Evolutionary conservation across 306 rosid genomes (phyloP).

Genomic region (Quercus agrifolia): DNA sequence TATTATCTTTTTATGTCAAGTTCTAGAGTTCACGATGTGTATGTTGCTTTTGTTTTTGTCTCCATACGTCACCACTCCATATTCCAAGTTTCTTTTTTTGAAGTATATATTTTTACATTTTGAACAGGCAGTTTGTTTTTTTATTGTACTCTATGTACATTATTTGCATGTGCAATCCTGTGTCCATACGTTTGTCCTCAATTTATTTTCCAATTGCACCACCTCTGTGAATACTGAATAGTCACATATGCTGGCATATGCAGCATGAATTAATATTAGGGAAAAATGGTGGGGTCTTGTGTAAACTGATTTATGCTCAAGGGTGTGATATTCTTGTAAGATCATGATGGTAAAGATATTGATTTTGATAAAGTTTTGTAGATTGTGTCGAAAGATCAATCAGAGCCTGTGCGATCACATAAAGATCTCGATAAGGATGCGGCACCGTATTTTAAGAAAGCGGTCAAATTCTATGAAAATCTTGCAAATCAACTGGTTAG

Average conservation of each 20-base stretch:
- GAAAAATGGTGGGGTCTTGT: too few relatives aligned
- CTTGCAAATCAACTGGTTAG: conserved; percentile 85
- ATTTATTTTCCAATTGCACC: too few relatives aligned
- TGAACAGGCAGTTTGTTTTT: too few relatives aligned
- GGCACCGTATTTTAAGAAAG: conserved; percentile 89
- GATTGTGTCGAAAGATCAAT: conserved; percentile 87
- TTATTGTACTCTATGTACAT: too few relatives aligned
- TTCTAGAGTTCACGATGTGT: not conserved
- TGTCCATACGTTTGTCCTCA: too few relatives aligned
- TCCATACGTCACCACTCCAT: not conserved
- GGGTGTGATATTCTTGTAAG: not conserved
- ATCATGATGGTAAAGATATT: conserved; percentile 18
- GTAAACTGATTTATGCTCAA: conserved; percentile 5
- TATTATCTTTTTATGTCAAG: not conserved
- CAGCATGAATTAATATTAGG: too few relatives aligned
- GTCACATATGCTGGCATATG: too few relatives aligned
- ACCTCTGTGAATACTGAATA: too few relatives aligned
- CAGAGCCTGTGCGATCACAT: conserved; percentile 97
- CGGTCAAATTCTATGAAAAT: conserved; percentile 78
- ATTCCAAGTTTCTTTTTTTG: not conserved
- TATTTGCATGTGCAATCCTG: too few relatives aligned
- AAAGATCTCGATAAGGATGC: conserved; percentile 98
- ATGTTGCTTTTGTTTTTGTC: not conserved
- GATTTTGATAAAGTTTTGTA: conserved; percentile 38
- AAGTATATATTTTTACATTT: too few relatives aligned